Evolutionary conservation across 179 eudicot genomes (phyloP), one percentile per base, ranked within the genome.

Genomic region (Carnegiea gigantea): DNA sequence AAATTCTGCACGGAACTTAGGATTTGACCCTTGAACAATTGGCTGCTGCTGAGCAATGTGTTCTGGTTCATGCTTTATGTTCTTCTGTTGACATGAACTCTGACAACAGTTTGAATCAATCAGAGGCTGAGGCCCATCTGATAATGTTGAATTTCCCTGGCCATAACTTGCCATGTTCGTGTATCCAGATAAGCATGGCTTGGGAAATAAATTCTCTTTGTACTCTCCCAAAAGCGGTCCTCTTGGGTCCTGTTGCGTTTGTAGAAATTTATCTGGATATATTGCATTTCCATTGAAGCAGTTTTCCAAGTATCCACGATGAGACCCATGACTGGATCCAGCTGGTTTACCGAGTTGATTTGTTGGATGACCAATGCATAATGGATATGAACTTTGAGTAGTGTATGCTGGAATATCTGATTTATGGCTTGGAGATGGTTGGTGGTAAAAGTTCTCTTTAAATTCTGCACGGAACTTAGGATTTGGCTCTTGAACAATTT

Each of bases 401-500:
- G 18, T 76, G 43, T 33, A 59, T 60, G 85, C 78, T 76, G 67
- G 78, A 71, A 73, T 59, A 14, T 43, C 64, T 18, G 78, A 78
- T 53, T 64, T 64, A 62, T 46, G 72, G 73, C 20, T 79, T n/a
- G 17, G 80, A n/a, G 54, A 26, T 75, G 82, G 60, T 79, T 77
- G 83, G 54, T 60, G 49, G 33, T 64, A 49, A 43, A 60, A 60
- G 36, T 83, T 81, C 79, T 80, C 82, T 78, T 77, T 51, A 7
- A 23, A 33, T 24, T 44, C 67, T 36, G 20, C 76, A 71, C 28
- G 75, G 70, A 59, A 40, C 44, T 48, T 75, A 23, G 30, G 48
- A 72, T 30, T 48, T 40, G 80, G 65, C 20, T 64, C 68, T 60
- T 65, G 70, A 57, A 46, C 46, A 11, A n/a, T 78, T 46, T 76